Base-by-base conservation (phyloP, 805 yeast species). In the Hagleromyces aurorensis region DNA sequence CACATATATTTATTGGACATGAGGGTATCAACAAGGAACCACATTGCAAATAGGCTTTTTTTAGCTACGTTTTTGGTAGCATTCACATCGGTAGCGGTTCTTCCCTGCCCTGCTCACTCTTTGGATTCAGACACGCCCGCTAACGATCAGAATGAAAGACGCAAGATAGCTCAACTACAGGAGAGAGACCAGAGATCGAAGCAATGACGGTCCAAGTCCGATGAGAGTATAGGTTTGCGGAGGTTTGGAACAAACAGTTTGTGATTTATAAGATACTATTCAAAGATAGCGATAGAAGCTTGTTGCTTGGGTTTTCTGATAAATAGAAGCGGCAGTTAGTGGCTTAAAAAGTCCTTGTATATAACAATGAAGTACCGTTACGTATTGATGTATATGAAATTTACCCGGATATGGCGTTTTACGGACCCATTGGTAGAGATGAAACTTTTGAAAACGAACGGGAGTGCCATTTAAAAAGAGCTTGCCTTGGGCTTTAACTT, bases 51-150 rank as follows among this genome's bases (percentile, higher is more conserved):
- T 39, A 68, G 69, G 27, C 46, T 75, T 36, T 75, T 73, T 55
- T 59, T 69, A 34, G 67, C 78, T 15, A 73, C 82, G 5, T 74
- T 74, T 44, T 72, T 77, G 7, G 68, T 73, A n/a, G 74, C 78
- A 25, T 70, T 74, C 26, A 47, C 59, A 13, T 59, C 66, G 3
- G 69, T 64, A 9, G 65, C 67, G 1, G 48, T 57, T 17, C 43
- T 62, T 25, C 69, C 68, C 23, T 63, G 69, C 38, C 67, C 67
- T 17, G 67, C 65, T 5, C 66, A 62, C 35, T 43, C 64, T 12
- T 47, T 61, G 29, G 63, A 57, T 32, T 58, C 64, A 23, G 67
- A 62, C 31, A 57, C 64, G 31, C 64, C 60, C 14, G 43, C 43
- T 29, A 30, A 39, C 27, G 53, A 50, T 21, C 42, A 43, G 17